These are phyloP conservation scores for Colletotrichum nymphaeae DNA, from an alignment of 2,329 filamentous ascomycete species.

Conservation along the genomic window DNA sequence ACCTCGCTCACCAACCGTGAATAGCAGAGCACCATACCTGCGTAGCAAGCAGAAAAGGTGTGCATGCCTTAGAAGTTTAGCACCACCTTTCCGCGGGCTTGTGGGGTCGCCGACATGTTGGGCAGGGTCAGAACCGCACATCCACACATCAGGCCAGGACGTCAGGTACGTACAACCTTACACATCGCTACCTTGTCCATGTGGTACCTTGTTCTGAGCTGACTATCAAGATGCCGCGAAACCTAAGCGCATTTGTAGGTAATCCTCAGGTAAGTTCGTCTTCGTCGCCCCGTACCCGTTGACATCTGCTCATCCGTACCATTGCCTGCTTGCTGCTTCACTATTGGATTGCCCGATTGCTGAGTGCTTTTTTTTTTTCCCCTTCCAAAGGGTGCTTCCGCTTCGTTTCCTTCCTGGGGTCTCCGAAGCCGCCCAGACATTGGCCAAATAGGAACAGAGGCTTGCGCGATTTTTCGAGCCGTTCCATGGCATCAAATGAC, in stretches of 20 bases:
- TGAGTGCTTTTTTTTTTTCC: slow-evolving; percentile 12
- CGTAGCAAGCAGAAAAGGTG: not conserved
- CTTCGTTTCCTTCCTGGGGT: slow-evolving; percentile 27
- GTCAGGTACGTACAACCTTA: slow-evolving; percentile 12
- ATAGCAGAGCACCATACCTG: not conserved
- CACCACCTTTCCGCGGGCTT: slow-evolving; percentile 6
- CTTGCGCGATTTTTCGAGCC: slow-evolving; percentile 34
- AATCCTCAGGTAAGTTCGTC: slow-evolving; percentile 33
- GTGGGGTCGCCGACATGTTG: slow-evolving; percentile 31
- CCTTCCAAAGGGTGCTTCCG: slow-evolving; percentile 18
- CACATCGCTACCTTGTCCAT: slow-evolving; percentile 19
- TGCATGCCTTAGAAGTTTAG: not conserved
- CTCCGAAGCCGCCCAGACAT: slow-evolving; percentile 21
- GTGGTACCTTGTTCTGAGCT: slow-evolving; percentile 23
- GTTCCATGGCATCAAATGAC: slow-evolving; percentile 24
- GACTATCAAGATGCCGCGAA: slow-evolving; percentile 19
- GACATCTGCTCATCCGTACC: slow-evolving; percentile 18
- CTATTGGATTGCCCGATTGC: slow-evolving; percentile 15
- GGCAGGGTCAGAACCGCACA: slow-evolving; percentile 5
- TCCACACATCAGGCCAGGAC: slow-evolving; percentile 2
- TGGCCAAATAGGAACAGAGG: slow-evolving; percentile 5
- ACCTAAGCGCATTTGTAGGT: slow-evolving; percentile 30
- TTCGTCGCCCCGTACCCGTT: slow-evolving; percentile 20
- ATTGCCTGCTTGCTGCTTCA: slow-evolving; percentile 1
- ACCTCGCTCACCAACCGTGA: slow-evolving; percentile 30